A percentile compares a stretch with the other conserved stretches of the same genome.
Conservation (phyloP, 345 rosid species). For the Rhodamnia argentea region DNA sequence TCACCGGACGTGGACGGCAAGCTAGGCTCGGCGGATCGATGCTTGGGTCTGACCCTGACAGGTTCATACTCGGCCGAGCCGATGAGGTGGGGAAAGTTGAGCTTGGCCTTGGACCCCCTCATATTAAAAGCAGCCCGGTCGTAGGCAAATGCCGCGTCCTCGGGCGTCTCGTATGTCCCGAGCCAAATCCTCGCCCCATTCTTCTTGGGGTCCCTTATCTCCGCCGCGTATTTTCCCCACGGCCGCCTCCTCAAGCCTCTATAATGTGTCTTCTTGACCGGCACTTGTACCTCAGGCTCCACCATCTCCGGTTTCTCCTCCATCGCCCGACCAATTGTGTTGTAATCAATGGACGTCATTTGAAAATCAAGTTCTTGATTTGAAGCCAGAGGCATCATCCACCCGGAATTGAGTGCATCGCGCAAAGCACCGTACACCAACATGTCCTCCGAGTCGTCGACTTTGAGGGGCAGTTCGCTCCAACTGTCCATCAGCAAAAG, state of each 20-base stretch:
- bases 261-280: slow-evolving; percentile 3
- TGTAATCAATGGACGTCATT: not conserved
- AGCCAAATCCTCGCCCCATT: slow-evolving; percentile 34
- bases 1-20: not conserved
- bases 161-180: slow-evolving; percentile 32
- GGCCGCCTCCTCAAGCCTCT: slow-evolving; percentile 40
- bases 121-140: slow-evolving; percentile 32
- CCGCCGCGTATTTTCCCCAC: slow-evolving; percentile 35
- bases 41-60: slow-evolving; percentile 18
- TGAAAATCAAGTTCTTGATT: not conserved
- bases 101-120: slow-evolving; percentile 31
- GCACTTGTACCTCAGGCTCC: not conserved
- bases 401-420: slow-evolving; percentile 18
- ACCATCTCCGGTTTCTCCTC: not conserved
- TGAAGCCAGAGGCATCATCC: slow-evolving; percentile 5
- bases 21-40: slow-evolving; percentile 16
- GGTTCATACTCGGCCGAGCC: slow-evolving; percentile 19
- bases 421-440: slow-evolving; percentile 15
- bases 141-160: slow-evolving; percentile 35
- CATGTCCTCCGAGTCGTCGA: slow-evolving; percentile 30
- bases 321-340: not conserved
- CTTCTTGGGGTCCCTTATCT: slow-evolving; percentile 33
- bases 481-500: slow-evolving; percentile 20
- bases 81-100: slow-evolving; percentile 29
- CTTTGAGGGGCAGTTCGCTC: slow-evolving; percentile 20